These are phyloP conservation scores for Thymus mandschuricus DNA, from an alignment of 257 asterid genomes.

Conservation along the genomic window DNA sequence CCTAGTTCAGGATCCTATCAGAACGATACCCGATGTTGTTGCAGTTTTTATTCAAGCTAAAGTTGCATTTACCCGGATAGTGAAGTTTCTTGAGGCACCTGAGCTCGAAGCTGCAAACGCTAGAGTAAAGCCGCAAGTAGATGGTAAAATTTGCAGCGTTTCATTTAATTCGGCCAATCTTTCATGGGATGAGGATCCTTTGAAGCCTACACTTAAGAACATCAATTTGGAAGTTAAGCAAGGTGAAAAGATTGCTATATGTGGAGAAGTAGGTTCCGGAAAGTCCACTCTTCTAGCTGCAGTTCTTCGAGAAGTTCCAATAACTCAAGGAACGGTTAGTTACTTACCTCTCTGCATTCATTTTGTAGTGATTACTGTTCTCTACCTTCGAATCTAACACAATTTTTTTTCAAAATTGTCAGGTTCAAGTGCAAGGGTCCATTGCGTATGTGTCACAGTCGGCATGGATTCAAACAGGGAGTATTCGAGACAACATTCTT, in stretches of 20 bases:
- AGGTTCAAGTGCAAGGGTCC: constrained; percentile 77
- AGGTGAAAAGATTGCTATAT: constrained; percentile 87
- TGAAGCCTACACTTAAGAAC: constrained; percentile 57
- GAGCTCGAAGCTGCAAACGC: constrained; percentile 61
- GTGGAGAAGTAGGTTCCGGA: constrained; percentile 99
- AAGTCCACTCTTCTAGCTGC: constrained; percentile 91
- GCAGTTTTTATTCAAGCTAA: constrained; percentile 92
- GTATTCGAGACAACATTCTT: constrained; percentile 77
- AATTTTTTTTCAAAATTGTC: constrained; percentile 5
- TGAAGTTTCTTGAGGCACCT: constrained; percentile 72
- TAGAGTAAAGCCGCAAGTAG: constrained; percentile 35
- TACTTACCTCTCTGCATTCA: constrained; percentile 13
- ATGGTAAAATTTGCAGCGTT: constrained; percentile 38
- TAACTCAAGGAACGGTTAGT: constrained; percentile 81
- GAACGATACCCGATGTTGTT: constrained; percentile 86
- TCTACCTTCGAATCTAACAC: neutral
- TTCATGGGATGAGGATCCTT: constrained; percentile 74
- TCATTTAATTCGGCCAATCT: constrained; percentile 58
- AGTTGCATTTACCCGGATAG: constrained; percentile 74
- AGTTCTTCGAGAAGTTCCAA: constrained; percentile 89
- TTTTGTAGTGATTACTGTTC: neutral
- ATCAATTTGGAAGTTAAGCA: constrained; percentile 53
- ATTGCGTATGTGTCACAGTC: constrained; percentile 94
- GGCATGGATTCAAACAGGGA: constrained; percentile 99
- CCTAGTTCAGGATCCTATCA: constrained; percentile 86